A percentile compares a stretch with the other conserved stretches of the same genome.
Conservation (phyloP, 306 rosid species). For the Lithocarpus polystachyus region DNA sequence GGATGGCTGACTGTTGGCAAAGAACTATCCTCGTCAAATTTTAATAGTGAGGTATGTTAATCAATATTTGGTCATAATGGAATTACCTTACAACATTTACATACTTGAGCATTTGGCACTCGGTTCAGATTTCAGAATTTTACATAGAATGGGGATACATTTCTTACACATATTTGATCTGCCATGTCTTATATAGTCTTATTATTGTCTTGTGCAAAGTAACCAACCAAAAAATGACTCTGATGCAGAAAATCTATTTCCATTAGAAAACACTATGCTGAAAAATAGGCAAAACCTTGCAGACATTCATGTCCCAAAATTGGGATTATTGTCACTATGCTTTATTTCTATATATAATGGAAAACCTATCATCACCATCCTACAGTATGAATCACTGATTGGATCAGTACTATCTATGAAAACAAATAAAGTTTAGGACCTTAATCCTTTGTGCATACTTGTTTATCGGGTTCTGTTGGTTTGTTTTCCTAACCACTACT, state of each 20-base stretch:
- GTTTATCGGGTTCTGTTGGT: constrained; percentile 7
- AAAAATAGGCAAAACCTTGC: no score
- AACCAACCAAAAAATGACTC: background rate
- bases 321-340: no score
- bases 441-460: background rate
- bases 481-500: constrained; percentile 6
- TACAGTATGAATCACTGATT: background rate
- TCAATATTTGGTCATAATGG: background rate
- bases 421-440: background rate
- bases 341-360: no score
- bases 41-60: constrained; percentile 66
- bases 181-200: background rate
- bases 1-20: constrained; percentile 96
- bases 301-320: no score
- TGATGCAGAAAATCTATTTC: no score
- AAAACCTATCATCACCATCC: background rate
- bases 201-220: background rate
- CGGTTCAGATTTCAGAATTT: background rate
- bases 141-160: background rate
- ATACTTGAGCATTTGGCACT: background rate
- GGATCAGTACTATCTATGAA: background rate
- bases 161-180: background rate
- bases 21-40: constrained; percentile 80
- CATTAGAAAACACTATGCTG: no score
- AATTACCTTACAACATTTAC: background rate